Evolutionary conservation across 345 rosid species (phyloP), one percentile per base, ranked within the genome.

Genomic region (Arabidopsis arenosa): DNA sequence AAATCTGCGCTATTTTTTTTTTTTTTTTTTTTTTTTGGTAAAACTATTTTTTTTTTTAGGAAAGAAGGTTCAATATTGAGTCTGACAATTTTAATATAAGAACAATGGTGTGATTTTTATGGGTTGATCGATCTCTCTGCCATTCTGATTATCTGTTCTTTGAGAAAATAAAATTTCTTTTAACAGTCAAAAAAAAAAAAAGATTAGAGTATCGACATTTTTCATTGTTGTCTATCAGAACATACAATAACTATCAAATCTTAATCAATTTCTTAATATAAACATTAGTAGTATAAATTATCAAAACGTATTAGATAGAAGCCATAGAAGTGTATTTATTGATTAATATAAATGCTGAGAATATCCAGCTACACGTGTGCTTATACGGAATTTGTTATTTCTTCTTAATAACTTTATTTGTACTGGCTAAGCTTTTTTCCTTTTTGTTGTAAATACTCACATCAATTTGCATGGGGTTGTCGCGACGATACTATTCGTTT

Each of bases 71-170:
- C 63, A 40, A 37, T 28, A 28, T 40, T 57, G 44, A 18, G 32
- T 35, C 39, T 28, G 68, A 63, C 65, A 60, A 17, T 58, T 33
- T 47, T 8, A 13, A 51, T 49, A 26, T n/a, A 28, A 32, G 44
- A 52, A 62, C 2, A 62, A 62, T 62, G 40, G 32, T 60, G 3
- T 15, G 21, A 48, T 45, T 68, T 57, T 32, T 12, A 30, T 17
- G 53, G 11, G 15, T 41, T 62, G 51, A 63, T 63, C 67, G 52
- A 17, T 69, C 52, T 53, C 32, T 69, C 64, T 56, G 41, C 43
- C 44, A 17, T 11, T 43, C 55, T 70, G 41, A 36, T 33, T 7
- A 40, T n/a, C 13, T 56, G 58, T 56, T 51, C 11, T 65, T 37
- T 8, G 15, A 51, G 14, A 23, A 51, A 9, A 17, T 3, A 4